Conservation (phyloP, 1,284 basidiomycete genomes). For the Chalciporus piperatoides region DNA sequence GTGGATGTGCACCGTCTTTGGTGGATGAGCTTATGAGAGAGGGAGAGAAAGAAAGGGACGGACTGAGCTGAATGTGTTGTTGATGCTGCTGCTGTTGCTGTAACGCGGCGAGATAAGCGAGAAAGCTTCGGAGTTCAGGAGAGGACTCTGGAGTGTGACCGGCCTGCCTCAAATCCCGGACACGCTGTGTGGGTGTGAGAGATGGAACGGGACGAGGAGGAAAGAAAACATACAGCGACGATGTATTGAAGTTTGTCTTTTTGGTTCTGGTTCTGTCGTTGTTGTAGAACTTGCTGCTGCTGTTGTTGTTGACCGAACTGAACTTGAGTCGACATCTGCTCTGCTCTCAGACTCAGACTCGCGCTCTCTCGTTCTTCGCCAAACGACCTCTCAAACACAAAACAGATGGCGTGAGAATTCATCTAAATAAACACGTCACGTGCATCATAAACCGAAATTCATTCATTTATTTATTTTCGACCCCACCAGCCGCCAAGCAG, state of each 20-base stretch:
- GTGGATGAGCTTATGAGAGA: slow-evolving; percentile 10
- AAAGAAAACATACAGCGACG: slow-evolving; percentile 15
- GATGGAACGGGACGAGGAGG: neutral
- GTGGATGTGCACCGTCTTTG: slow-evolving; percentile 26
- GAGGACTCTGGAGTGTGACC: slow-evolving; percentile 33
- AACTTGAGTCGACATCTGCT: slow-evolving; percentile 7
- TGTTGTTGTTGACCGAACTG: slow-evolving; percentile 24
- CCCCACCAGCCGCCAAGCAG: slow-evolving; percentile 59
- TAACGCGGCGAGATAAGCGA: slow-evolving; percentile 24
- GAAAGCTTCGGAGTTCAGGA: slow-evolving; percentile 26
- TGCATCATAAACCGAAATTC: no score
- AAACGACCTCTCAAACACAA: neutral
- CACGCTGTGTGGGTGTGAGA: slow-evolving; percentile 18
- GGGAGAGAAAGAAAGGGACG: slow-evolving; percentile 12
- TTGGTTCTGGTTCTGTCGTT: slow-evolving; percentile 15
- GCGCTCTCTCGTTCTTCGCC: slow-evolving; percentile 15
- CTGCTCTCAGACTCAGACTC: slow-evolving; percentile 1
- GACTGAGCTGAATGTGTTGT: slow-evolving; percentile 31
- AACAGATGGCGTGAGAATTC: slow-evolving; percentile 20
- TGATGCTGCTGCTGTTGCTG: slow-evolving; percentile 33
- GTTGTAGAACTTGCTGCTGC: slow-evolving; percentile 8
- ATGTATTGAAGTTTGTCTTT: slow-evolving; percentile 29
- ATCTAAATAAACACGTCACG: slow-evolving; percentile 10
- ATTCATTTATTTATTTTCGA: slow-evolving; percentile 30
- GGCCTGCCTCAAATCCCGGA: slow-evolving; percentile 32